Evolutionary conservation across 2,329 filamentous ascomycete genomes (phyloP).

Genomic region (Claviceps sp.): DNA sequence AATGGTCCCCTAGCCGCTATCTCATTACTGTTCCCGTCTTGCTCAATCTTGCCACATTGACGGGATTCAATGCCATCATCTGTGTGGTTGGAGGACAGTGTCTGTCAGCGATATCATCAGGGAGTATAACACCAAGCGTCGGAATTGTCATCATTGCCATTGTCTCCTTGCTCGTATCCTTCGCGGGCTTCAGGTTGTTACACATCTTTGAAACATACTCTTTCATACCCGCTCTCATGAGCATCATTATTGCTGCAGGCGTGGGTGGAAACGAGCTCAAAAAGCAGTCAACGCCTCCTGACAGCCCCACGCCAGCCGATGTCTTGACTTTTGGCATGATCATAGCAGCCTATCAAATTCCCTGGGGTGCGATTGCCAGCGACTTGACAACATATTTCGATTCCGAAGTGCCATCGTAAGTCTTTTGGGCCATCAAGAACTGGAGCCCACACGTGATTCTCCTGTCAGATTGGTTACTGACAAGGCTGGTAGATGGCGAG

Average conservation of each 20-base stretch:
- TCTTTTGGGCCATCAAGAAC: neutral
- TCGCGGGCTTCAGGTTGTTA: conserved; percentile 44
- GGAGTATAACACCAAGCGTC: conserved; percentile 34
- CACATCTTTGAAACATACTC: conserved; percentile 46
- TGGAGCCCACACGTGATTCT: too few relatives aligned
- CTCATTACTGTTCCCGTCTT: conserved; percentile 45
- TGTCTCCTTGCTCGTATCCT: conserved; percentile 44
- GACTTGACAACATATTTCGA: conserved; percentile 50
- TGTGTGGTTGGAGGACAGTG: conserved; percentile 48
- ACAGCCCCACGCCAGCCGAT: conserved; percentile 28
- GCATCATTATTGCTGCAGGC: conserved; percentile 40
- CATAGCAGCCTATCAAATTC: conserved; percentile 50
- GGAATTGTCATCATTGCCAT: conserved; percentile 49
- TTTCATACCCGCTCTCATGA: conserved; percentile 41
- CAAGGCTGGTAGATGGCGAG: conserved; percentile 17
- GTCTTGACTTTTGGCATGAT: conserved; percentile 46
- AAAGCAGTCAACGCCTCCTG: conserved; percentile 29
- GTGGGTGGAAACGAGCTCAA: conserved; percentile 36
- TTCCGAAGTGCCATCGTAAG: conserved; percentile 38
- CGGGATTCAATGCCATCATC: conserved; percentile 50
- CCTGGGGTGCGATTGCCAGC: conserved; percentile 44
- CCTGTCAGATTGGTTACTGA: conserved; percentile 2
- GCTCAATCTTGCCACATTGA: conserved; percentile 48
- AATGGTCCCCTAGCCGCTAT: conserved; percentile 28
- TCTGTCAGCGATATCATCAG: conserved; percentile 37